Evolutionary conservation across 768 basidiomycete species (phyloP).

Genomic region (Lactarius psammicola): DNA sequence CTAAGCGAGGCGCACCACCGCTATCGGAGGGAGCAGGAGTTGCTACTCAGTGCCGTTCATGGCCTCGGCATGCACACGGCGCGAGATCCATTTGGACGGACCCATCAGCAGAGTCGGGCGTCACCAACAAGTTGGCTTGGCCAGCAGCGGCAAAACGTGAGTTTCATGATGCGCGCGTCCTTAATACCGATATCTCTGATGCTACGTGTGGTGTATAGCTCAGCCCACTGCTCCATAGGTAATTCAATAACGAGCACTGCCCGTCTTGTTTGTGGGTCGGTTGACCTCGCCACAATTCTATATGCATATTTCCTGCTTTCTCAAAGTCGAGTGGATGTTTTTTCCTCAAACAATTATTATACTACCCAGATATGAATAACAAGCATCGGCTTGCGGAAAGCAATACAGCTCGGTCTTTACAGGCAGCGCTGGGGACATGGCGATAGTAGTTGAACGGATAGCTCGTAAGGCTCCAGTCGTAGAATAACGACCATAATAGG

Average conservation of each 20-base stretch:
- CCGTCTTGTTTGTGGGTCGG: not conserved
- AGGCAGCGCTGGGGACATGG: not conserved
- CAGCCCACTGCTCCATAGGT: slow-evolving; percentile 21
- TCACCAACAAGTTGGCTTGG: slow-evolving; percentile 27
- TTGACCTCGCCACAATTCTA: not conserved
- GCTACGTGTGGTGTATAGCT: slow-evolving; percentile 10
- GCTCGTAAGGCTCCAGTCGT: not conserved
- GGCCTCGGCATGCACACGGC: slow-evolving; percentile 20
- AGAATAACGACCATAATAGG: not conserved
- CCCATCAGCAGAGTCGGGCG: slow-evolving; percentile 17
- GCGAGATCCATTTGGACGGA: slow-evolving; percentile 24
- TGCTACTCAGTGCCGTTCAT: slow-evolving; percentile 27
- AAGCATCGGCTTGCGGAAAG: not conserved
- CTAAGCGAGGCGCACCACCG: slow-evolving; percentile 26
- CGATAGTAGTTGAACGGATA: not conserved
- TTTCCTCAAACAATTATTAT: not conserved
- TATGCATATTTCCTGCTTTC: not conserved
- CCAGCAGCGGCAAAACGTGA: slow-evolving; percentile 29
- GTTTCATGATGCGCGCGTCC: not conserved
- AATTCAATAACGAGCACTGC: slow-evolving; percentile 5
- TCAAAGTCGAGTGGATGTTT: not conserved
- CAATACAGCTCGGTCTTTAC: not conserved
- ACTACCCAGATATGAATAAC: not conserved
- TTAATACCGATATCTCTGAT: not conserved
- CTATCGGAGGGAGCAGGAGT: slow-evolving; percentile 29